Percentiles rank a stretch among this genome's conserved stretches.
Evolutionary conservation across 192 early-diverging fungal genomes (phyloP).

Genomic region (Coemansia nantahalensis): DNA sequence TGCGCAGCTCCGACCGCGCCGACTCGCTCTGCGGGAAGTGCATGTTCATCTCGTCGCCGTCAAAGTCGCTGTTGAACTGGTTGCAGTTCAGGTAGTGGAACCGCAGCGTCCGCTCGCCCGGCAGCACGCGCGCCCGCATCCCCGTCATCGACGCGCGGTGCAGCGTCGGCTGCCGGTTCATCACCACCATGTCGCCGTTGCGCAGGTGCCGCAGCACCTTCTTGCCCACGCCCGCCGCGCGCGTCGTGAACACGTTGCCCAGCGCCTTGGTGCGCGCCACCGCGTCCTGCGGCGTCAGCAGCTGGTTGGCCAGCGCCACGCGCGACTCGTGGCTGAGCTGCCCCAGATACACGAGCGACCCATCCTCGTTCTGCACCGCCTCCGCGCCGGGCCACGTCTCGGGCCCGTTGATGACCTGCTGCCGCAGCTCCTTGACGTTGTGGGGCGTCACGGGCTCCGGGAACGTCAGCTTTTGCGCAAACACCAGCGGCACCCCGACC

Average conservation of each 20-base stretch:
- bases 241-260: constrained; percentile 57
- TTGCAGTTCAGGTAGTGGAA: constrained; percentile 99
- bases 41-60: constrained; percentile 99
- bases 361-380: constrained; percentile 94
- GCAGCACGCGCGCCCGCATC: constrained; percentile 91
- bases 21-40: constrained; percentile 99
- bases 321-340: constrained; percentile 81
- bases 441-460: constrained; percentile 96
- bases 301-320: constrained; percentile 92
- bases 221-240: constrained; percentile 78
- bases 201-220: constrained; percentile 95
- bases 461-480: constrained; percentile 93
- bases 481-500: constrained; percentile 96
- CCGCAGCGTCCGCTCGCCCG: constrained; percentile 96
- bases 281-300: constrained; percentile 71
- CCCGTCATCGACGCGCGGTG: constrained; percentile 99
- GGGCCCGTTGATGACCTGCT: constrained; percentile 95
- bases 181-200: constrained; percentile 94
- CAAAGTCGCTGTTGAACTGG: constrained; percentile 97
- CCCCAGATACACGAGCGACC: constrained; percentile 77
- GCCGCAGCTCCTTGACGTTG: constrained; percentile 88
- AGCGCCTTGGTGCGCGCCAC: constrained; percentile 47
- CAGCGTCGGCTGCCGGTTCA: constrained; percentile 99
- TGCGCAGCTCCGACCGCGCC: constrained; percentile 91
- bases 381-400: constrained; percentile 95